Evolutionary conservation across 129 eudicot species (phyloP), one percentile per base, ranked within the genome.

Genomic region (Gnaphalium uliginosum): DNA sequence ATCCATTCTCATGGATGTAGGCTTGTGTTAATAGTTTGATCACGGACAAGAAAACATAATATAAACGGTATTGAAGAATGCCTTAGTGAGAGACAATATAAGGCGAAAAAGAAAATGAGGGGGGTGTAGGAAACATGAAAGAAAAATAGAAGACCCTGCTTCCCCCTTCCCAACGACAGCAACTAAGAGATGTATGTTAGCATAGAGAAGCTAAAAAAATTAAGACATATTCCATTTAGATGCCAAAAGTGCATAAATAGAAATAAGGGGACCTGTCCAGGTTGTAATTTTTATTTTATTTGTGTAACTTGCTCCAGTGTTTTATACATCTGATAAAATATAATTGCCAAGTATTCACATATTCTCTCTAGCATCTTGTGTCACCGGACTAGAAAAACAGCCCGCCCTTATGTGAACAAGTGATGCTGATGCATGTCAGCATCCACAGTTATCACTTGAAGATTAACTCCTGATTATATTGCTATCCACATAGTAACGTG

Each of bases 321-420:
- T 43, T 23, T 43, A 57, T 24, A 17, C 74, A 69, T 46, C 61
- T 15, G 18, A 50, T 15, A 27, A 26, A 18, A 26, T 15, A 24
- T 71, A 71, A 29, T 63, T 17, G 76, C 74, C 19, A 50, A 24
- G 65, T 27, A 39, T 29, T 53, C 64, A 30, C 76, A 53, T n/a
- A 71, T 71, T 27, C 75, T 53, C 46, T n/a, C 25, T 14, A 69
- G 43, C 61, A 69, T 50, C 24, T 50, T 22, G 54, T 27, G 63
- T n/a, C 23, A 53, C 24, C 2, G 8, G 22, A 18, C 59, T 53
- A 53, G 22, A 53, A 53, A 18, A 53, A 19, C 7, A 19, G 21
- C 51, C 23, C 56, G 58, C 23, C 35, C 54, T 51, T 33, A 66
- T 13, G 53, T 15, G 69, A 6, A 29, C 14, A 39, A 10, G 43